phyloP scores from a whole-genome alignment of 1,139 yeast species.

The Geotrichum aggregatum region DNA sequence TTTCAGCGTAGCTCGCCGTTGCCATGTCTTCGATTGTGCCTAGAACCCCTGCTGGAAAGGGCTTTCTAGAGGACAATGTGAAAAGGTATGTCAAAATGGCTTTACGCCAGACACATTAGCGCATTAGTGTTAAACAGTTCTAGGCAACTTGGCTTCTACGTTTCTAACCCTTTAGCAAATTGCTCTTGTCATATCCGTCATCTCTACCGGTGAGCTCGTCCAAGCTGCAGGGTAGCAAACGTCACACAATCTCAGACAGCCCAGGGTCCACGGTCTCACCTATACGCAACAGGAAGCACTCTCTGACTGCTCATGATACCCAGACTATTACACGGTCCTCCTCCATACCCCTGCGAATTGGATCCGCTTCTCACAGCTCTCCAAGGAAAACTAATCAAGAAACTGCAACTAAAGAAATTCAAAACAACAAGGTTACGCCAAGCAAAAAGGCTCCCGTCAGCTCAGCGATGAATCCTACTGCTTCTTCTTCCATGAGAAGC shows the following conservation, averaged over 20 bases:
- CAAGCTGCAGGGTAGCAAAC: slow-evolving; percentile 2
- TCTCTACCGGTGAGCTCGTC: slow-evolving; percentile 7
- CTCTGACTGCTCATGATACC: not conserved
- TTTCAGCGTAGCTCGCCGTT: not conserved
- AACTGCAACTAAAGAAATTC: too few species aligned
- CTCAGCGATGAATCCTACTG: slow-evolving; percentile 1
- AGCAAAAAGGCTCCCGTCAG: not conserved
- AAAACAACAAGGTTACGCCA: too few species aligned
- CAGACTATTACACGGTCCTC: slow-evolving; percentile 1
- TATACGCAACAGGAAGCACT: not conserved
- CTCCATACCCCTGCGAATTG: slow-evolving; percentile 6
- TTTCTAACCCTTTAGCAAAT: slow-evolving; percentile 7
- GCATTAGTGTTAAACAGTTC: too few species aligned
- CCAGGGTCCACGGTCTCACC: not conserved
- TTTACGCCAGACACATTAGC: too few species aligned
- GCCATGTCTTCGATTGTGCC: slow-evolving; percentile 8
- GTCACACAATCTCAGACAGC: not conserved
- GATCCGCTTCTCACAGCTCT: not conserved
- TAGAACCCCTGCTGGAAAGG: slow-evolving; percentile 9
- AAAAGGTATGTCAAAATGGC: slow-evolving; percentile 1
- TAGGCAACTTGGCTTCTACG: not conserved
- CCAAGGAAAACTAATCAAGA: too few species aligned
- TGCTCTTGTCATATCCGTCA: slow-evolving; percentile 3
- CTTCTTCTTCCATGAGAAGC: slow-evolving; percentile 3
- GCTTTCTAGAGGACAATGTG: slow-evolving; percentile 7